These are phyloP conservation scores for Voacanga thouarsii DNA, from an alignment of 257 asterid genomes.

Conservation along the genomic window DNA sequence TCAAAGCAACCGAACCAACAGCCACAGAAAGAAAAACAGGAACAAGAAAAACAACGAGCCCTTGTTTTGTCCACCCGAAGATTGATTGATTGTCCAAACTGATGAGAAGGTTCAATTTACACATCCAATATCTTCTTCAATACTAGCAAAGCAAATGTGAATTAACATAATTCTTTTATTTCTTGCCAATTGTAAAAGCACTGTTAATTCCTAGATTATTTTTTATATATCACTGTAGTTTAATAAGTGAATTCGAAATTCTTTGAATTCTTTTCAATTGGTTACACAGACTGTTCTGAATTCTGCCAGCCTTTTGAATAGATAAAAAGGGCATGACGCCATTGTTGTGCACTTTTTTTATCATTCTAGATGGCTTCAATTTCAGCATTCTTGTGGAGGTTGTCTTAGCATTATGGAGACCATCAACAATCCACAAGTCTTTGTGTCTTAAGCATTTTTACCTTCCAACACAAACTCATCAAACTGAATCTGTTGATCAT, in stretches of 20 bases:
- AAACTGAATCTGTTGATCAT: neutral
- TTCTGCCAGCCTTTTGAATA: neutral
- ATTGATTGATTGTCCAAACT: slow-evolving; percentile 41
- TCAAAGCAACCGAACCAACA: slow-evolving; percentile 27
- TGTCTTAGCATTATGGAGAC: neutral
- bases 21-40: slow-evolving; percentile 6
- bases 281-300: neutral
- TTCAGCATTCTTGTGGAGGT: neutral
- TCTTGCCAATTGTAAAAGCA: slow-evolving; percentile 4
- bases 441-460: neutral
- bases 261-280: neutral
- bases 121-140: neutral
- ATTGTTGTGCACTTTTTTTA: neutral
- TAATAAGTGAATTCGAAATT: neutral
- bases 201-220: neutral
- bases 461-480: neutral
- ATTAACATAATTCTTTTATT: slow-evolving; percentile 11
- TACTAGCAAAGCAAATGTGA: neutral
- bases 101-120: slow-evolving; percentile 22
- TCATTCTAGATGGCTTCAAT: neutral
- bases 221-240: neutral
- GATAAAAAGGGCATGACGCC: neutral
- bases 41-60: slow-evolving; percentile 19
- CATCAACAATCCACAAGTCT: neutral
- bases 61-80: slow-evolving; percentile 40